Base-by-base conservation (phyloP, 108 stramenopile species). In the Cyclotella kingstonii region DNA sequence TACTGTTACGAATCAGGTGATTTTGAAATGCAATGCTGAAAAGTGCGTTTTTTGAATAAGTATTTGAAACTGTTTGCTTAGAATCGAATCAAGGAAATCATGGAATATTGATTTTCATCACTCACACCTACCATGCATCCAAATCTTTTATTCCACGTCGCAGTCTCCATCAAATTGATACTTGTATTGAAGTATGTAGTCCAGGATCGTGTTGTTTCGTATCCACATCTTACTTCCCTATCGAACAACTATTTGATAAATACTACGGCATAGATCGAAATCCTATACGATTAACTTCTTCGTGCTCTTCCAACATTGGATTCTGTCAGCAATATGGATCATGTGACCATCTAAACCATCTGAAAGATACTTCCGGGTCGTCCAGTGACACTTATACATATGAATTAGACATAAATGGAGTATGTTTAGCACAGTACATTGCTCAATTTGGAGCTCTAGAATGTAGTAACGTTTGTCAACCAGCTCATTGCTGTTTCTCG, bases 321-420 rank as follows among this genome's bases (percentile, higher is more conserved):
- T 69, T 69, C 34, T 69, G 68, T 43, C 68, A 69, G 46, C 68
- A 69, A 38, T 69, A 59, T 39, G 68, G 68, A 44, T 69, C 68
- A 3, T 69, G 68, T 40, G 68, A 69, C 12, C 68, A 69, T 43
- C 31, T 69, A 35, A 70, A 70, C 48, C 49, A 54, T 3, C 18
- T 70, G 9, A 36, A 61, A 30, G 69, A 61, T 40, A 47, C 54
- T 5, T 53, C 59, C n/a, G 68, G 68, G 0, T 69, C 59, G 68
- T 14, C 57, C 18, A 54, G 44, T 30, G 53, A 54, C 39, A 53
- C 45, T 14, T 27, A 42, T 11, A 52, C 35, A 4, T 62, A 62
- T 39, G 68, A 60, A 39, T 25, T 62, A 5, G 49, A 62, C 26
- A 46, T 70, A 11, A 44, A 49, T 11, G 54, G 44, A 9, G 52